Evolutionary conservation across 2,329 filamentous ascomycete genomes (phyloP), one percentile per base, ranked within the genome.

Genomic region (Penicillium vulpinum): DNA sequence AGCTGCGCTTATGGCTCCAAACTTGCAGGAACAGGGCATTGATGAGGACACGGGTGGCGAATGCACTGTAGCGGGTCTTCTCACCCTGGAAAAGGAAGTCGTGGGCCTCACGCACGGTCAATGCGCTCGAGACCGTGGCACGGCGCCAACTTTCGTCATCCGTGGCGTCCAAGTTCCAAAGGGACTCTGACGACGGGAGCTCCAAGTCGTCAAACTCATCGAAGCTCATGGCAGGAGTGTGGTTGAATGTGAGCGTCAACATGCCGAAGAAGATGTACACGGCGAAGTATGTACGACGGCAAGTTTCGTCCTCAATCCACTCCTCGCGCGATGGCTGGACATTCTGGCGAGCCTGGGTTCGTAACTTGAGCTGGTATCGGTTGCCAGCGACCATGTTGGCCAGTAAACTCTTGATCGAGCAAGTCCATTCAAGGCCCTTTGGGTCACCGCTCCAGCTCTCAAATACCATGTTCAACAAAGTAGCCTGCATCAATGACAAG

Each of bases 331-430:
- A 91, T 1, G 93, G 91, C 59, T 84, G 83, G 28, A 85, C 81
- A 43, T 85, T 88, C 67, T 91, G 88, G 55, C 94, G 91, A 60
- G 89, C 91, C 71, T 97, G 93, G 54, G 90, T 90, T 18, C 94
- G 90, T 59, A 96, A 84, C 82, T 97, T 97, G 58, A 97, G 81
- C 77, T 99, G 94, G 73, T 97, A 97, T 49, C 92, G 87, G 73
- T 97, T 97, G 58, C 94, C 94, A 57, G 93, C 91, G 56, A 99
- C 94, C 93, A 99, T 97, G 77, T 97, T 97, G 64, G 93, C 93
- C 48, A 99, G 85, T 38, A 97, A 83, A 80, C 92, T 96, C 84
- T 97, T 97, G 78, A 99, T 97, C 2, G 94, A 97, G 76, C 93
- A 97, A 35, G 94, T 92, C 94, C 94, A 99, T 75, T 99, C 94